phyloP scores from a whole-genome alignment of 169 alveolate species.

The Miamiensis avidus region DNA sequence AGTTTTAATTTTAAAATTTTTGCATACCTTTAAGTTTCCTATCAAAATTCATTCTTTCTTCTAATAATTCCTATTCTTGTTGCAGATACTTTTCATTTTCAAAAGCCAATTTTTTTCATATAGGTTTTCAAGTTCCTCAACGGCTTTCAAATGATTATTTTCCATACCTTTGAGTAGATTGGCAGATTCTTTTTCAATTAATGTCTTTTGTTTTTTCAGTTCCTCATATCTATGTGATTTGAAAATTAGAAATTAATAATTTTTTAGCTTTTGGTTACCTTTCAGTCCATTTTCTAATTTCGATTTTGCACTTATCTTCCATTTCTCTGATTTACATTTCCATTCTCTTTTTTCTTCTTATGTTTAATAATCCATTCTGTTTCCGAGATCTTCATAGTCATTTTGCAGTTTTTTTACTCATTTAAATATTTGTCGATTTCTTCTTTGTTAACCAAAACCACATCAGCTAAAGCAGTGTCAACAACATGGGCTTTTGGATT shows the following conservation, averaged over 20 bases:
- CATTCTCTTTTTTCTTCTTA: constrained; percentile 45
- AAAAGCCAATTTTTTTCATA: constrained; percentile 75
- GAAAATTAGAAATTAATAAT: too few relatives aligned
- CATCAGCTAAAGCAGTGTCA: constrained; percentile 58
- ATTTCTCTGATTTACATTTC: constrained; percentile 54
- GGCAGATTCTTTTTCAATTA: constrained; percentile 63
- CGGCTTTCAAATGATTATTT: constrained; percentile 61
- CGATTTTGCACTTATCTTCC: constrained; percentile 53
- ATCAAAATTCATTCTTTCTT: constrained; percentile 63
- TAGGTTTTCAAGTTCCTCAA: constrained; percentile 67
- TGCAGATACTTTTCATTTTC: constrained; percentile 67
- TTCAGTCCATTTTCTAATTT: constrained; percentile 51
- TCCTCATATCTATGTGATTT: constrained; percentile 71
- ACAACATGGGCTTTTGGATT: constrained; percentile 46
- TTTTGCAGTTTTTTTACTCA: constrained; percentile 50
- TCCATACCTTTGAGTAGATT: constrained; percentile 69
- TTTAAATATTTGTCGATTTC: constrained; percentile 38
- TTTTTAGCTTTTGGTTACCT: too few relatives aligned
- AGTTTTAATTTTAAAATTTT: too few relatives aligned
- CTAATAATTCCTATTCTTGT: constrained; percentile 63
- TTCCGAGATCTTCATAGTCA: constrained; percentile 56
- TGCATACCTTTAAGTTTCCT: constrained; percentile 30
- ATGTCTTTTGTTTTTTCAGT: constrained; percentile 51
- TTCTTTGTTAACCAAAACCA: constrained; percentile 40
- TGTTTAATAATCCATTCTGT: constrained; percentile 56